phyloP scores from a whole-genome alignment of 192 early-diverging fungal genomes.

The Linnemannia schmuckeri region DNA sequence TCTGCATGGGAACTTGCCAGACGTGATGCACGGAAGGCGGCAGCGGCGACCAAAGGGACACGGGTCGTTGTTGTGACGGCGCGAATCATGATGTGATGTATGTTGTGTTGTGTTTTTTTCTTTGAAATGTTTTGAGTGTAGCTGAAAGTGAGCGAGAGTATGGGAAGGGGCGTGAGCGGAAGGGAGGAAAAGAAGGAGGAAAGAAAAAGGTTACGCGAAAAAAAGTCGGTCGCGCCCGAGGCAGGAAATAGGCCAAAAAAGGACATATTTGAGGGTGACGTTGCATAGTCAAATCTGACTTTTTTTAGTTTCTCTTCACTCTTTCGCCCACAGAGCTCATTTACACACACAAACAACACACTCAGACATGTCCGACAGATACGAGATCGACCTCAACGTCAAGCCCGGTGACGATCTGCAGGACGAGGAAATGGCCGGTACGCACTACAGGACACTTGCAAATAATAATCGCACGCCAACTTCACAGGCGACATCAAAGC shows the following conservation, averaged over 20 bases:
- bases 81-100: conserved; percentile 20
- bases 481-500: background rate
- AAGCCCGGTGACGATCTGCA: conserved; percentile 49
- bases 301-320: background rate
- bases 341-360: conserved; percentile 3
- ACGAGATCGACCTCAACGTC: conserved; percentile 52
- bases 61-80: conserved; percentile 8
- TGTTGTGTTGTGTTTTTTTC: background rate
- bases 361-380: conserved; percentile 42
- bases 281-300: background rate
- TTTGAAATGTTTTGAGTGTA: background rate
- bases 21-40: conserved; percentile 18
- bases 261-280: background rate
- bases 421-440: conserved; percentile 57
- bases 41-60: conserved; percentile 6
- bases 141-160: background rate
- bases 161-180: background rate
- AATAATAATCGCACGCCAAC: background rate
- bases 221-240: background rate
- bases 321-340: conserved; percentile 2
- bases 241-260: no score
- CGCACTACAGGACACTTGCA: background rate
- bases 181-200: background rate
- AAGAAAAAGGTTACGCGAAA: background rate
- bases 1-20: conserved; percentile 6